Evolutionary conservation across 306 rosid species (phyloP).

Genomic region (Lagenaria siceraria): DNA sequence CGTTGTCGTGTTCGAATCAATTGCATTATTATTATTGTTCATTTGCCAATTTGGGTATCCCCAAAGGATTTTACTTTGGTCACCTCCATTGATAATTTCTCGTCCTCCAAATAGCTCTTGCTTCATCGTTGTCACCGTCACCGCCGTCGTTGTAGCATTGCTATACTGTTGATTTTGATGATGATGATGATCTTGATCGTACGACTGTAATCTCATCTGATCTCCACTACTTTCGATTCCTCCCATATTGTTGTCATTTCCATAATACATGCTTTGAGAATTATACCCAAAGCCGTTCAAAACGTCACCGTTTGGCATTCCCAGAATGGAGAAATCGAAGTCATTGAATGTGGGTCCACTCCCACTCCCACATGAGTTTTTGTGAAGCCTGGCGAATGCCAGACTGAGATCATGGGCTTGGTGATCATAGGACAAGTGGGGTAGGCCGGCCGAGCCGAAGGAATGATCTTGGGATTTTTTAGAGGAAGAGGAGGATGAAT

Average conservation of each 20-base stretch:
- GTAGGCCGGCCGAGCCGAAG: neutral
- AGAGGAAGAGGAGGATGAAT: neutral
- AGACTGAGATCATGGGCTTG: neutral
- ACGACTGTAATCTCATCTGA: neutral
- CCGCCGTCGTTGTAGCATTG: constrained; percentile 1
- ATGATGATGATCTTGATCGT: neutral
- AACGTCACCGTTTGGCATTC: neutral
- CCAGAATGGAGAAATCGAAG: neutral
- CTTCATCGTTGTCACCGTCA: constrained; percentile 3
- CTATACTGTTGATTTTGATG: neutral
- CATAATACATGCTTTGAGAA: neutral
- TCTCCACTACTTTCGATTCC: neutral
- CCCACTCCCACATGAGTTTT: neutral
- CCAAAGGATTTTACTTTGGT: neutral
- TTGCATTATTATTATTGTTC: neutral
- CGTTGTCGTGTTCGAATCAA: neutral
- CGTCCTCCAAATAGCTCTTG: constrained; percentile 5
- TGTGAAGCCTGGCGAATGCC: constrained; percentile 7
- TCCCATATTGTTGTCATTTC: neutral
- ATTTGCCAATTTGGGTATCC: constrained; percentile 7
- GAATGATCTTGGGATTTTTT: constrained; percentile 1
- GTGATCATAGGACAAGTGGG: constrained; percentile 4
- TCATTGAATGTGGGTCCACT: neutral
- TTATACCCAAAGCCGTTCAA: neutral
- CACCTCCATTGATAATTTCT: neutral